phyloP scores from a whole-genome alignment of 805 yeast species.

The Saturnispora serradocipensis region DNA sequence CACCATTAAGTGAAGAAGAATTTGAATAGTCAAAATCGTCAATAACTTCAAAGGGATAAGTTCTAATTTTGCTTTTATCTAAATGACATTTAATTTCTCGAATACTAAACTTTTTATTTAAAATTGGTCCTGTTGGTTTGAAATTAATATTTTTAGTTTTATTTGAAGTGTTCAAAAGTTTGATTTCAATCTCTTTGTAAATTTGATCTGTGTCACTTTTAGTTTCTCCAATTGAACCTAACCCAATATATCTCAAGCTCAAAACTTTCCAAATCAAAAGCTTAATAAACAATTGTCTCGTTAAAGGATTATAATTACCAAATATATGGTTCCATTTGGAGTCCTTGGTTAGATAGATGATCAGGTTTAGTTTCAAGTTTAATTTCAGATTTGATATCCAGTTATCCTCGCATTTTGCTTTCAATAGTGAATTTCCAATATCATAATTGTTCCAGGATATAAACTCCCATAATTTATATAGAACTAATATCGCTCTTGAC shows the following conservation, averaged over 20 bases:
- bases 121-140: constrained; percentile 30
- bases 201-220: constrained; percentile 11
- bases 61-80: constrained; percentile 33
- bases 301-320: constrained; percentile 74
- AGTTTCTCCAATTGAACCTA: constrained; percentile 2
- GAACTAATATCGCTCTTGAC: constrained; percentile 51
- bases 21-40: constrained; percentile 53
- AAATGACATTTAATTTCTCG: constrained; percentile 6
- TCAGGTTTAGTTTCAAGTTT: constrained; percentile 39
- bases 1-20: background rate
- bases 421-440: background rate
- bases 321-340: constrained; percentile 48
- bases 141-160: constrained; percentile 14
- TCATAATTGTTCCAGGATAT: constrained; percentile 34
- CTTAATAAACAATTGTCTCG: constrained; percentile 59
- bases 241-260: constrained; percentile 24
- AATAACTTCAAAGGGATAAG: constrained; percentile 54
- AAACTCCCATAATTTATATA: constrained; percentile 68
- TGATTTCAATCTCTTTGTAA: constrained; percentile 22
- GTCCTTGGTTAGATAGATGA: constrained; percentile 45
- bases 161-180: constrained; percentile 25
- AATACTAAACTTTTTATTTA: constrained; percentile 43
- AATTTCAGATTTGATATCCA: constrained; percentile 33
- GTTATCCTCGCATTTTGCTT: background rate
- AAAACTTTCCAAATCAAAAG: constrained; percentile 56